A percentile compares a stretch with the other conserved stretches of the same genome.
phyloP scores from a whole-genome alignment of 805 yeast genomes.

The Candida coquimbonensis region DNA sequence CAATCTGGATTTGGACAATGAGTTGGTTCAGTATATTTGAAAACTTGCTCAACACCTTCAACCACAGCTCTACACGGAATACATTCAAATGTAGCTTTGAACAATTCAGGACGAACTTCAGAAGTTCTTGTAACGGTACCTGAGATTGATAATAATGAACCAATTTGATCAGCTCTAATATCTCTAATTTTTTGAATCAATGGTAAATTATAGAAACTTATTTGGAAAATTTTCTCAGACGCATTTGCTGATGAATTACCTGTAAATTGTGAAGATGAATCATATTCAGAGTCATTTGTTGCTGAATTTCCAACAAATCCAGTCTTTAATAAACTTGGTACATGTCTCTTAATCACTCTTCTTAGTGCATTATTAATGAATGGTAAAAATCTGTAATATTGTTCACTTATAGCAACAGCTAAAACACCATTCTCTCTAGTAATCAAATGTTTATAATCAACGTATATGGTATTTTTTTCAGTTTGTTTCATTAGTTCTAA shows the following conservation, averaged over 20 bases:
- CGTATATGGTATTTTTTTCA: slow-evolving; percentile 71
- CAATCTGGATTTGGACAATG: slow-evolving; percentile 85
- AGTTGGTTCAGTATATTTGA: slow-evolving; percentile 91
- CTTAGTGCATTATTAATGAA: slow-evolving; percentile 70
- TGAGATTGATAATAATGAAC: slow-evolving; percentile 72
- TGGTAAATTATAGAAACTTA: slow-evolving; percentile 84
- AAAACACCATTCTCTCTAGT: slow-evolving; percentile 78
- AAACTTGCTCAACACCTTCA: slow-evolving; percentile 86
- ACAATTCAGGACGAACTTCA: slow-evolving; percentile 93
- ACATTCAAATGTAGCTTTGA: slow-evolving; percentile 80
- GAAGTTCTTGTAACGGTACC: slow-evolving; percentile 96
- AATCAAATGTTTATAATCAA: slow-evolving; percentile 76
- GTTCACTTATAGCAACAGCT: slow-evolving; percentile 84
- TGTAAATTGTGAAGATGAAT: slow-evolving; percentile 36
- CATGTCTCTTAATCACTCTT: slow-evolving; percentile 63
- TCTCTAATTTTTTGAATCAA: slow-evolving; percentile 81
- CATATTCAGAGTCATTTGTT: slow-evolving; percentile 23
- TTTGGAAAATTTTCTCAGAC: slow-evolving; percentile 75
- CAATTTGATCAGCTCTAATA: slow-evolving; percentile 82
- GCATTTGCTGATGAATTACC: slow-evolving; percentile 25
- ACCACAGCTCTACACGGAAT: slow-evolving; percentile 80
- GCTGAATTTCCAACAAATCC: slow-evolving; percentile 27
- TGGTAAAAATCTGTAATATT: slow-evolving; percentile 88
- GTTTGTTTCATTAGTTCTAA: slow-evolving; percentile 71
- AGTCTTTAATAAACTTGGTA: slow-evolving; percentile 59